phyloP scores from a whole-genome alignment of 1,139 yeast genomes.

The Wickerhamiella infanticola region DNA sequence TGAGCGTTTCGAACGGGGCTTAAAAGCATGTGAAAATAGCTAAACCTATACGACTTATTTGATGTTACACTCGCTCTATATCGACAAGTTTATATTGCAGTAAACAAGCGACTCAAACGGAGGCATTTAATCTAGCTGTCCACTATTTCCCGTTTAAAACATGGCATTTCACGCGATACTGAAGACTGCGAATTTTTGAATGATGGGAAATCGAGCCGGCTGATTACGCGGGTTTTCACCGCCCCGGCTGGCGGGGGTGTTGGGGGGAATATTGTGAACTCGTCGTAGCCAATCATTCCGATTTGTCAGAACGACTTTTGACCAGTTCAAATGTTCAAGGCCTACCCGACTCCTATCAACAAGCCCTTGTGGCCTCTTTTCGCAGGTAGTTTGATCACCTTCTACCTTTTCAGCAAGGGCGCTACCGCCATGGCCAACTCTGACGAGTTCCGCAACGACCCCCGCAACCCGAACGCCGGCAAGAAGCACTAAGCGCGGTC shows the following conservation, averaged over 20 bases:
- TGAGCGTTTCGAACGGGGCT: conserved; percentile 26
- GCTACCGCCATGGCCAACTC: conserved; percentile 30
- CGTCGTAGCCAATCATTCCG: neutral
- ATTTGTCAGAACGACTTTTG: conserved; percentile 1
- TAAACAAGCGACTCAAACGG: conserved; percentile 21
- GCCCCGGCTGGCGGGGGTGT: neutral
- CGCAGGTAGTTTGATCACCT: conserved; percentile 43
- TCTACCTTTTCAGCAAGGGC: conserved; percentile 41
- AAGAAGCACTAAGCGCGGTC: conserved; percentile 27
- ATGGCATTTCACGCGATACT: too few species aligned
- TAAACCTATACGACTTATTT: neutral
- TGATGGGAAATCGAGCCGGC: neutral
- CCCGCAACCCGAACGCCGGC: conserved; percentile 55
- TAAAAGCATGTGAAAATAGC: conserved; percentile 13
- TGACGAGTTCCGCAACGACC: conserved; percentile 56
- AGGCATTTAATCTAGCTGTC: conserved; percentile 4
- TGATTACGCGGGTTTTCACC: neutral
- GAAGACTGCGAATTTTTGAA: neutral
- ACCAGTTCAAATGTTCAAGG: conserved; percentile 19
- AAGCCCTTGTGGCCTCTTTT: conserved; percentile 59
- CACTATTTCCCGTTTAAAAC: too few species aligned
- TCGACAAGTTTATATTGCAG: conserved; percentile 12
- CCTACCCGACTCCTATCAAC: conserved; percentile 35
- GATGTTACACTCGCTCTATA: conserved; percentile 21
- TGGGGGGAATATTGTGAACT: neutral